Base-by-base conservation (phyloP, 768 basidiomycete genomes). In the Obba rivulosa region DNA sequence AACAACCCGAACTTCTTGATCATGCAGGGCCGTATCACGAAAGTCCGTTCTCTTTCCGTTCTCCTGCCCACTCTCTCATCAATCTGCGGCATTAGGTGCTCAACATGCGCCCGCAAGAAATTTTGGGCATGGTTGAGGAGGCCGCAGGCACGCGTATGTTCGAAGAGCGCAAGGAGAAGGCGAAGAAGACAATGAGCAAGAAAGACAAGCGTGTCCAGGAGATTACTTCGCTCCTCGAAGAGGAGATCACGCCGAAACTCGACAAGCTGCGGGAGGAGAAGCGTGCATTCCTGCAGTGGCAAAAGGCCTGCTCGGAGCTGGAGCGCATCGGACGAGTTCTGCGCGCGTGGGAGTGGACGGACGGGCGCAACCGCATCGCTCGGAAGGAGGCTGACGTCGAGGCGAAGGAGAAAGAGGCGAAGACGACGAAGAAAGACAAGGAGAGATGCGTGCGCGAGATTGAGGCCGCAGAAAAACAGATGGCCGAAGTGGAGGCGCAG, bases 1-100 rank as follows among this genome's bases (percentile, higher is more conserved):
- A 99, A 98, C 70, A 97, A 97, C 67, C 96, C 96, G 38, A 98
- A 98, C 65, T 98, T 98, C 71, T 77, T 99, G 50, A 97, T 98
- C 65, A 98, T 98, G 95, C 96, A 99, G 68, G 95, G 96, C 23
- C 90, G 94, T 43, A 99, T 99, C 63, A 99, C 96, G 10, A 99
- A 98, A 73, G 94, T 88, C 25, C 35, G 67, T 57, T 9, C 8
- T 16, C 21, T 28, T 34, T 8, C 20, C 9, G 16, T 34, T 5
- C 28, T 31, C 7, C n/a, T 11, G 17, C 14, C 46, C 31, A 24
- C 28, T 23, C 10, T 8, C 21, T 14, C 5, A 28, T 43, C 14
- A 13, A 8, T 7, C 34, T 45, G 22, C 34, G 24, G 1, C 28
- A 8, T 2, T 53, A 85, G 85, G 88, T 92, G 3, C 80, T 99